These are phyloP conservation scores for Talaromyces sp. DNA, from an alignment of 2,329 filamentous ascomycete genomes.

Conservation along the genomic window DNA sequence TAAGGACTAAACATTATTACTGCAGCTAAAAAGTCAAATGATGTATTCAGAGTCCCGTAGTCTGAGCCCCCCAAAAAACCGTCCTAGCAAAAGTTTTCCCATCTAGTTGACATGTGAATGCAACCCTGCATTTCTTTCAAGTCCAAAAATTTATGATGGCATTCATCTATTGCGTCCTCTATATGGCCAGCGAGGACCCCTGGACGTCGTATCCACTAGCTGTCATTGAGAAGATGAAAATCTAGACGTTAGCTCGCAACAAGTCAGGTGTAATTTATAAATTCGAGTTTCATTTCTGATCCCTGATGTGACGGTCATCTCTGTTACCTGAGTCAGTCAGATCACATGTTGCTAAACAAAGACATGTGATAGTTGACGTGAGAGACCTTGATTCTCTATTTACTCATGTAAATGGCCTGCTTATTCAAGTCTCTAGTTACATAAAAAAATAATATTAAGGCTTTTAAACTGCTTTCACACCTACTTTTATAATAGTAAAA, in stretches of 20 bases:
- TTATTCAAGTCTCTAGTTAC: background rate
- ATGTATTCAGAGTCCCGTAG: background rate
- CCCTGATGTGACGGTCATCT: background rate
- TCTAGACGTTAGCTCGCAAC: background rate
- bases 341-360: background rate
- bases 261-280: background rate
- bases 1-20: background rate
- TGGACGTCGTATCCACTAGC: background rate
- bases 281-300: background rate
- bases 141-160: background rate
- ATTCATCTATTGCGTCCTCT: background rate
- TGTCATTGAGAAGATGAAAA: background rate
- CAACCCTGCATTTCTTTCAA: background rate
- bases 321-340: background rate
- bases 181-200: background rate
- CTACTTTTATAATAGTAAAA: too few relatives aligned
- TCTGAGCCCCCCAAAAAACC: background rate
- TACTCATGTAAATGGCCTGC: background rate
- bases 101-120: background rate
- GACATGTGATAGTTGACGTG: background rate
- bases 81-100: background rate
- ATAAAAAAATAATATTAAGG: background rate
- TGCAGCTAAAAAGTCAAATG: background rate
- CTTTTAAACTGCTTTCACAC: too few relatives aligned
- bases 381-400: background rate